phyloP scores from a whole-genome alignment of 2,329 filamentous ascomycete species.

The Trichoderma polysporum region DNA sequence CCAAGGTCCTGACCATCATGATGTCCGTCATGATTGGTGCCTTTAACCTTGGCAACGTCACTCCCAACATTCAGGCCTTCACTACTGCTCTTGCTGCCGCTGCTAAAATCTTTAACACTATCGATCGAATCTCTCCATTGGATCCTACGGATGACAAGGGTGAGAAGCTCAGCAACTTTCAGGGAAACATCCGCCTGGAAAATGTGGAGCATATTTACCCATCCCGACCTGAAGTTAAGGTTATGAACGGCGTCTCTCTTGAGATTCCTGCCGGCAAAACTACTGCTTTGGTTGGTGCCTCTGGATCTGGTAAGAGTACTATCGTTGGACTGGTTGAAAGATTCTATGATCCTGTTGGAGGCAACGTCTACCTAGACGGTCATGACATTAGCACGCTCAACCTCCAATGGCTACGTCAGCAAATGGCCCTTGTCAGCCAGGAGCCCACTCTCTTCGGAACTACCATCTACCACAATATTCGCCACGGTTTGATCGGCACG shows the following conservation, averaged over 20 bases:
- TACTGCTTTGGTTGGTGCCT: slow-evolving; percentile 90
- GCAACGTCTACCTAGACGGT: slow-evolving; percentile 77
- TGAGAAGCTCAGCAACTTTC: slow-evolving; percentile 66
- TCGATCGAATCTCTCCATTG: slow-evolving; percentile 82
- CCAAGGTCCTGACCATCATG: slow-evolving; percentile 77
- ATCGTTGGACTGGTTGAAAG: slow-evolving; percentile 91
- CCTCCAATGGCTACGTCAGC: slow-evolving; percentile 84
- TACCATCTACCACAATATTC: slow-evolving; percentile 86
- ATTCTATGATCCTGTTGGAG: slow-evolving; percentile 87
- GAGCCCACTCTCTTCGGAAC: slow-evolving; percentile 90
- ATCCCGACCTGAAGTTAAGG: slow-evolving; percentile 82
- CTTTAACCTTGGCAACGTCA: slow-evolving; percentile 84
- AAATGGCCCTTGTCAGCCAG: slow-evolving; percentile 90
- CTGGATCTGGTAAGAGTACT: slow-evolving; percentile 91
- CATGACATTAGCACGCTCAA: slow-evolving; percentile 80
- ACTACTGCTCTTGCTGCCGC: slow-evolving; percentile 80
- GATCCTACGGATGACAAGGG: slow-evolving; percentile 72
- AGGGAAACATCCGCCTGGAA: slow-evolving; percentile 77
- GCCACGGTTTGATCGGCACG: slow-evolving; percentile 84
- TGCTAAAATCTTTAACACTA: slow-evolving; percentile 89
- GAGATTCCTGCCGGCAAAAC: slow-evolving; percentile 87
- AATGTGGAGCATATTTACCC: slow-evolving; percentile 93
- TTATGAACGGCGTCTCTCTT: slow-evolving; percentile 82
- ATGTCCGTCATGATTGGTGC: slow-evolving; percentile 92
- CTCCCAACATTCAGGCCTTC: slow-evolving; percentile 84